Base-by-base conservation (phyloP, 495 filamentous ascomycete genomes). In the Glutinoglossum americanum region DNA sequence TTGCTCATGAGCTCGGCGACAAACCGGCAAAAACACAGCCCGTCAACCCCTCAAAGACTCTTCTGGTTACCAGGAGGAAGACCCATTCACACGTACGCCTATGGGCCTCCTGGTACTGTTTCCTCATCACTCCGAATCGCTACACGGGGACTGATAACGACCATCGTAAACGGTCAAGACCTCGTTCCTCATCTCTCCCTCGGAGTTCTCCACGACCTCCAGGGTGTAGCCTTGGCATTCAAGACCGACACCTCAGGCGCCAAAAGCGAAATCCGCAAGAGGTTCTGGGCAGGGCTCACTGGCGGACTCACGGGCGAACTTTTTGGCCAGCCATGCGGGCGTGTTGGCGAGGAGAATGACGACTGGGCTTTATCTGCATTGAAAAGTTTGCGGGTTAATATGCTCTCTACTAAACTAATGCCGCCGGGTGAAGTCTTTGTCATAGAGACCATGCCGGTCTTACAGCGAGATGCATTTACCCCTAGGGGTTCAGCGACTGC, bases 381-480 rank as follows among this genome's bases (percentile, higher is more conserved):
- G 0, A 80, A 81, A 61, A 71, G 74, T 0, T 66, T 89, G 32
- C 70, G 85, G 0, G 80, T 79, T 0, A 76, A 76, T 60, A 87
- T 89, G 84, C 70, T 76, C 57, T 77, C 74, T 25, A 71, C 76
- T 13, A 89, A 89, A 62, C 70, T 89, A 8, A 68, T 85, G 59
- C 85, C 85, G 1, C 85, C 85, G 0, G 85, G 85, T 15, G 83
- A 88, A 63, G 80, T 88, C 0, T 89, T 87, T 68, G 72, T 80
- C 3, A 73, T 87, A 19, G 80, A 85, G 67, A 80, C 74, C 10
- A 76, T 76, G 66, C 70, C 68, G 17, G 81, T 82, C 0, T 60
- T 82, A 57, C 70, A 80, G 59, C 66, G 80, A 23, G 72, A 82
- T 62, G 75, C 79, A 19, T 79, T 81, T 60, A 71, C 69, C 54